Base-by-base conservation (phyloP, 805 yeast genomes). In the Candida argentea region DNA sequence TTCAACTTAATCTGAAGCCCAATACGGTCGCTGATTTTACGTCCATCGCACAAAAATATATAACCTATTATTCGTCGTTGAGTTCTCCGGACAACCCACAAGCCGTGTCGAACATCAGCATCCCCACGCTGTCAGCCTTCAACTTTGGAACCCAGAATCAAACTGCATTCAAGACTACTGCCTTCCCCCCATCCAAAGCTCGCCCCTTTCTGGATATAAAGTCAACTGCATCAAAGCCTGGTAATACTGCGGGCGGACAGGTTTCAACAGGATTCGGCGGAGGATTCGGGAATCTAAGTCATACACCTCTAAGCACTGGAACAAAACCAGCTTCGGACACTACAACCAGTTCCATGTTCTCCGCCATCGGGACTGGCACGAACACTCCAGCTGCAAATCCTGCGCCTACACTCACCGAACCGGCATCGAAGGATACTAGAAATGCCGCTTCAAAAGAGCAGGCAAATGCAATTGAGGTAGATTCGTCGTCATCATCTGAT, bases 11-110 rank as follows among this genome's bases (percentile, higher is more conserved):
- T 7, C 48, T 67, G 16, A 33, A 38, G 1, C 48, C 55, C 5
- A 68, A 70, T 35, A 66, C 76, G 2, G 54, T 70, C 8, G 73
- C 71, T 2, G 70, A 78, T 40, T 67, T 80, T 38, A 55, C 70
- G 0, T 62, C 73, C 10, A 54, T 74, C 9, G 61, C 74, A 10
- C 52, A 54, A n/a, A 78, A 76, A 46, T 83, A 83, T 46, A 56
- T 60, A 16, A 62, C 63, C 17, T 82, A 70, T 38, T 58, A 66
- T 34, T n/a, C n/a, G n/a, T n/a, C n/a, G n/a, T n/a, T n/a, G n/a
- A n/a, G n/a, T n/a, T n/a, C n/a, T n/a, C n/a, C n/a, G n/a, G n/a
- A n/a, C n/a, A n/a, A n/a, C n/a, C n/a, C n/a, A n/a, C n/a, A n/a
- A n/a, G n/a, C n/a, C n/a, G n/a, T n/a, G n/a, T n/a, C n/a, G n/a